Base-by-base conservation (phyloP, 2,329 filamentous ascomycete genomes). In the Cladosporium velox region DNA sequence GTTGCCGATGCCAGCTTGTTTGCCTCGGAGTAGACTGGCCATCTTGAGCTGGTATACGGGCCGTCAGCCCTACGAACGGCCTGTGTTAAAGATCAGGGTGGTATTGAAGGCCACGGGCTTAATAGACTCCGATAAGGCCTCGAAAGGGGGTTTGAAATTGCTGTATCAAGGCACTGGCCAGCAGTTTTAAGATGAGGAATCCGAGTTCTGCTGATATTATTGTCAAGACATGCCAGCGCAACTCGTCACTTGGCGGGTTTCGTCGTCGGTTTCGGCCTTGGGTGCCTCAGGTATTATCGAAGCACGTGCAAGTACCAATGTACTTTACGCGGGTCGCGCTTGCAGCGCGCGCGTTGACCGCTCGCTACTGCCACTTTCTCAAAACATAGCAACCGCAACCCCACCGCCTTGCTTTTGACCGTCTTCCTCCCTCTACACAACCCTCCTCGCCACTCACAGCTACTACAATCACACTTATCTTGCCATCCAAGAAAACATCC, bases 1-100 rank as follows among this genome's bases (percentile, higher is more conserved):
- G 79, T 90, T 91, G 77, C 93, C 90, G 73, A 99, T 90, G 74
- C 95, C 95, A 66, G 92, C 88, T 84, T 98, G 95, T 84, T 96
- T 97, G 73, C 91, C 91, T 77, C 95, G 86, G 69, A 99, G 82
- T 77, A 98, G 94, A 73, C 91, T 88, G 65, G 93, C 88, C 93
- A 97, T 97, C 15, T 47, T 38, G 57, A 44, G 66, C 72, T 72
- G 28, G 34, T 47, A 41, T 65, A 35, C 15, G 26, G 47, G 49
- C 58, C 34, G n/a, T 59, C 58, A 65, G 64, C 64, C 58, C 64
- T 65, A 64, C 32, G 51, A 24, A n/a, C 34, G n/a, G 34, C 26
- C 32, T 35, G 55, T 58, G 6, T 55, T 55, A 7, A 28, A 55
- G 30, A 55, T 55, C 18, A 55, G 30, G 18, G 32, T 34, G 52